Conservation (phyloP, 441 rosid genomes). For the Erodium moschatum region DNA sequence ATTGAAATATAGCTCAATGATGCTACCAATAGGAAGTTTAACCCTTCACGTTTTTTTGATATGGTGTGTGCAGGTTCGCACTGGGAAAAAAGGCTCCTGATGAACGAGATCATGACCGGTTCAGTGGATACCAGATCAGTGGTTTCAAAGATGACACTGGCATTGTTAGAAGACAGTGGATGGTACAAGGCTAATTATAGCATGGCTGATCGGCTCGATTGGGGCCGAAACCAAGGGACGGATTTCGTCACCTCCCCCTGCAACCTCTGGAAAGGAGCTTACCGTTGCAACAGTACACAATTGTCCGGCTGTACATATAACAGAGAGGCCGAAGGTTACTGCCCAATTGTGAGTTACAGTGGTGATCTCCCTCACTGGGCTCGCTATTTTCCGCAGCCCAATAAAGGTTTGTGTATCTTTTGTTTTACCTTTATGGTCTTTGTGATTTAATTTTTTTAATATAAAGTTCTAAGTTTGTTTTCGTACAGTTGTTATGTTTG, state of each 20-base stretch:
- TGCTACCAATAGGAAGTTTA: neutral
- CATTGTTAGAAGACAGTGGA: slow-evolving; percentile 93
- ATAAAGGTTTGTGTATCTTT: slow-evolving; percentile 46
- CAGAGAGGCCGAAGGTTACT: slow-evolving; percentile 98
- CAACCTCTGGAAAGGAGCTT: slow-evolving; percentile 93
- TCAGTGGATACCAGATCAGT: slow-evolving; percentile 97
- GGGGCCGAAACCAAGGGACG: slow-evolving; percentile 96
- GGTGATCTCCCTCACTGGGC: slow-evolving; percentile 98
- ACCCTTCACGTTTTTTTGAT: slow-evolving; percentile 12
- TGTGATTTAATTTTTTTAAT: neutral
- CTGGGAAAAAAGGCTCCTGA: slow-evolving; percentile 96
- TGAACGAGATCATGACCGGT: slow-evolving; percentile 99
- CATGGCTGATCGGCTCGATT: slow-evolving; percentile 92
- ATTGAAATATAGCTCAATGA: neutral
- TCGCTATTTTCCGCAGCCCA: slow-evolving; percentile 90
- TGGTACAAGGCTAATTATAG: slow-evolving; percentile 98
- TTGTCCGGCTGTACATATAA: slow-evolving; percentile 95
- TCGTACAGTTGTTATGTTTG: neutral
- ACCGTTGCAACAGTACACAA: slow-evolving; percentile 84
- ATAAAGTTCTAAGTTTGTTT: neutral
- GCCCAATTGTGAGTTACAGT: slow-evolving; percentile 86
- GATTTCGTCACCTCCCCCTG: slow-evolving; percentile 84
- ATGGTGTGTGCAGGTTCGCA: slow-evolving; percentile 63
- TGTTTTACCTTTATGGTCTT: neutral
- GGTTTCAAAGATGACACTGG: slow-evolving; percentile 95